Evolutionary conservation across 257 asterid genomes (phyloP).

Genomic region (Rauvolfia tetraphylla): DNA sequence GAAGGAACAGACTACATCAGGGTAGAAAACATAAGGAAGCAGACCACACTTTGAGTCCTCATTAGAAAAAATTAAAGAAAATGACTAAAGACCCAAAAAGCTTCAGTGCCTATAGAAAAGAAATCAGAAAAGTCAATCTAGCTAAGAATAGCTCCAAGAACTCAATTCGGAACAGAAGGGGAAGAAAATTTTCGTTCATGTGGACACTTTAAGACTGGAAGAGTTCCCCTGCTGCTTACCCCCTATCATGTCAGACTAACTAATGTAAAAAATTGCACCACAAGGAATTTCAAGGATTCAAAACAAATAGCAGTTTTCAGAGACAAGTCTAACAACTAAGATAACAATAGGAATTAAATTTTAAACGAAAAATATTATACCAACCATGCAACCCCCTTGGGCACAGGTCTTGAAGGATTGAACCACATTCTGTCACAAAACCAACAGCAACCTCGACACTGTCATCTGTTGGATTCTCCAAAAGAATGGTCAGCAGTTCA

Average conservation of each 20-base stretch:
- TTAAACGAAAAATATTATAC: slow-evolving; percentile 13
- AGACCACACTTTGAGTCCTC: not conserved
- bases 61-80: not conserved
- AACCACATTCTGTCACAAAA: slow-evolving; percentile 83
- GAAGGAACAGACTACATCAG: not conserved
- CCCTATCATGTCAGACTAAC: not conserved
- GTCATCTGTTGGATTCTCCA: slow-evolving; percentile 84
- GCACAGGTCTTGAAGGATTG: slow-evolving; percentile 79
- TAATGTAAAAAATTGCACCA: not conserved
- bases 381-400: slow-evolving; percentile 87
- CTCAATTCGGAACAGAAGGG: not conserved
- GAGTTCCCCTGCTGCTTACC: not conserved
- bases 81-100: not conserved
- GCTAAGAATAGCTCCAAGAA: not conserved
- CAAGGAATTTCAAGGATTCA: not conserved
- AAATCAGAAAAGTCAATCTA: not conserved
- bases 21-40: not conserved
- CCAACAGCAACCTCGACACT: slow-evolving; percentile 97
- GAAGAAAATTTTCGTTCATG: not conserved
- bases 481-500: slow-evolving; percentile 68
- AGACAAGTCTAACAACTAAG: not conserved
- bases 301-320: not conserved
- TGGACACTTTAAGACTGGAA: not conserved
- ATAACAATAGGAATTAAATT: not conserved
- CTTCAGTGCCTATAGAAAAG: not conserved